These are phyloP conservation scores for Centrapalus pauciflorus DNA, from an alignment of 129 eudicot species.

Conservation along the genomic window DNA sequence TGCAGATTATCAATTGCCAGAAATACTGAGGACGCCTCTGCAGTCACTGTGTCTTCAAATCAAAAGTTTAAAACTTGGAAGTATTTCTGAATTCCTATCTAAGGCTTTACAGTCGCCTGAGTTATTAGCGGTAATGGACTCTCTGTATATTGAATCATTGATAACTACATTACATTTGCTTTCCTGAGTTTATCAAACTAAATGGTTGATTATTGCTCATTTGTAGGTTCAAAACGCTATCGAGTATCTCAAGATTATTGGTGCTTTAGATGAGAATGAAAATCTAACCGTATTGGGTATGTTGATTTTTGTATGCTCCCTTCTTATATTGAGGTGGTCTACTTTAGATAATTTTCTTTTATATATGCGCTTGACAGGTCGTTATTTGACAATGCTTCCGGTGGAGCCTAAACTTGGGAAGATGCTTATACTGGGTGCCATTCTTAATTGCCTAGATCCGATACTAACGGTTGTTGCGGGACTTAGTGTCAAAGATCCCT, in stretches of 20 bases:
- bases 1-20: conserved; percentile 90
- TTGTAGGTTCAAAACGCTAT: conserved; percentile 91
- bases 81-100: conserved; percentile 87
- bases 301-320: not conserved
- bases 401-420: conserved; percentile 98
- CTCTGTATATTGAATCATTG: no score
- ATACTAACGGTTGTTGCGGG: conserved; percentile 85
- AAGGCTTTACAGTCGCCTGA: conserved; percentile 94
- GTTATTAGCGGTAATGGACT: conserved; percentile 77
- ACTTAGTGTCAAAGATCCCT: conserved; percentile 92
- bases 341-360: not conserved
- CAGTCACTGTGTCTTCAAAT: conserved; percentile 97
- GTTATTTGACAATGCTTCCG: conserved; percentile 84
- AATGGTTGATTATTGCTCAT: not conserved
- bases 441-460: conserved; percentile 83
- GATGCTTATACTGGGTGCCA: conserved; percentile 84
- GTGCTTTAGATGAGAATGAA: conserved; percentile 86
- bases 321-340: not conserved
- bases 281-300: conserved; percentile 81
- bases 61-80: conserved; percentile 85
- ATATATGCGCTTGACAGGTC: conserved; percentile 47
- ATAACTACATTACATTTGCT: no score
- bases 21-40: conserved; percentile 91
- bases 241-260: conserved; percentile 82
- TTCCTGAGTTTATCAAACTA: no score